A percentile compares a stretch with the other conserved stretches of the same genome.
phyloP scores from a whole-genome alignment of 768 basidiomycete species.

The Lactarius vividus region DNA sequence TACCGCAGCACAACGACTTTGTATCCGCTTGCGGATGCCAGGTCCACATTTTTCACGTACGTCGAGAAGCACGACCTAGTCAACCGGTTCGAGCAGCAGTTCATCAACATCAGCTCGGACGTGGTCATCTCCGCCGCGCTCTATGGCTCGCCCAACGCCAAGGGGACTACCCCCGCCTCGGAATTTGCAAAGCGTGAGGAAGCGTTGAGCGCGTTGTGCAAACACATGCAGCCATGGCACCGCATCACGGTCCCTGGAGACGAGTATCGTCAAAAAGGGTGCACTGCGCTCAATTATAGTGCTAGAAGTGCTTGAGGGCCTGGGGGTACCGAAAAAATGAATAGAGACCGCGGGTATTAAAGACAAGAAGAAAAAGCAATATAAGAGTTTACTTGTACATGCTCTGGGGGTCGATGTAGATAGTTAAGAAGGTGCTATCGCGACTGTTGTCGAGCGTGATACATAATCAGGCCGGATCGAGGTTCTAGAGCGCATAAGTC shows the following conservation, averaged over 20 bases:
- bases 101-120: constrained; percentile 61
- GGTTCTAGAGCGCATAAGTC: constrained; percentile 5
- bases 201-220: constrained; percentile 48
- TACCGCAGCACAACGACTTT: constrained; percentile 46
- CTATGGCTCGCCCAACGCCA: constrained; percentile 32
- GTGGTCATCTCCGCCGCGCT: constrained; percentile 34
- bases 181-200: constrained; percentile 72
- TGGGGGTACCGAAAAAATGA: constrained; percentile 82
- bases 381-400: no score
- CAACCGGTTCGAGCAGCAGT: constrained; percentile 63
- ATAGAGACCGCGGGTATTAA: constrained; percentile 53
- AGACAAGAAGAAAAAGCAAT: constrained; percentile 42
- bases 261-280: constrained; percentile 69
- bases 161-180: constrained; percentile 19
- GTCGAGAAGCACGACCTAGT: constrained; percentile 57
- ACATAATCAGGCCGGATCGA: neutral
- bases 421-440: no score
- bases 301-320: constrained; percentile 58
- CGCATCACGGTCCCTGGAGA: constrained; percentile 54
- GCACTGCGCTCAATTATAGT: constrained; percentile 66
- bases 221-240: constrained; percentile 78
- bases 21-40: constrained; percentile 58
- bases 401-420: no score
- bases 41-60: constrained; percentile 58
- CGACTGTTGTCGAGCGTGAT: no score